Evolutionary conservation across 805 yeast species (phyloP).

Genomic region (Myxozyma kluyveri): DNA sequence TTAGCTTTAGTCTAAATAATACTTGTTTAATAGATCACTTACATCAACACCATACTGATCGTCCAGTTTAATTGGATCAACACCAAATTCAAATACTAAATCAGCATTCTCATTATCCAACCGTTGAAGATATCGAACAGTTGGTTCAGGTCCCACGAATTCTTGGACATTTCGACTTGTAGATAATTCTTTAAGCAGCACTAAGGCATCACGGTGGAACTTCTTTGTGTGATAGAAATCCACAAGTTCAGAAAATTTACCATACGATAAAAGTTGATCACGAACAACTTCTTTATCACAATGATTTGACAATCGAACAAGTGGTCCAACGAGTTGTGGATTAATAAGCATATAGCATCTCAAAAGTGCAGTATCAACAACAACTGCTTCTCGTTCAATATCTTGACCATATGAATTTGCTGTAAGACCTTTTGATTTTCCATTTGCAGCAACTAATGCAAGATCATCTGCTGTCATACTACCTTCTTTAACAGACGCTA

Average conservation of each 20-base stretch:
- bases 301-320: slow-evolving; percentile 69
- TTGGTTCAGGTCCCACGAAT: slow-evolving; percentile 44
- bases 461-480: slow-evolving; percentile 22
- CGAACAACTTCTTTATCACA: slow-evolving; percentile 68
- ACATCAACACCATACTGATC: slow-evolving; percentile 41
- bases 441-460: slow-evolving; percentile 10
- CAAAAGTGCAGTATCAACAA: slow-evolving; percentile 77
- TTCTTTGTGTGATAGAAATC: slow-evolving; percentile 70
- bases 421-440: slow-evolving; percentile 11
- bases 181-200: slow-evolving; percentile 49
- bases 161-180: slow-evolving; percentile 27
- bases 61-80: slow-evolving; percentile 48
- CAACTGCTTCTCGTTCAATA: slow-evolving; percentile 38
- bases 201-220: slow-evolving; percentile 65
- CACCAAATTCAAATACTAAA: slow-evolving; percentile 56
- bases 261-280: slow-evolving; percentile 47
- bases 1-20: background rate
- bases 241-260: slow-evolving; percentile 63
- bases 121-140: slow-evolving; percentile 58
- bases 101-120: slow-evolving; percentile 50
- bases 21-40: background rate
- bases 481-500: slow-evolving; percentile 27
- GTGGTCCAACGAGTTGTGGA: slow-evolving; percentile 75
- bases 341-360: slow-evolving; percentile 66
- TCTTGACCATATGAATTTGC: slow-evolving; percentile 34